phyloP scores from a whole-genome alignment of 2,329 filamentous ascomycete genomes.

The Hirsutella minnesotensis region DNA sequence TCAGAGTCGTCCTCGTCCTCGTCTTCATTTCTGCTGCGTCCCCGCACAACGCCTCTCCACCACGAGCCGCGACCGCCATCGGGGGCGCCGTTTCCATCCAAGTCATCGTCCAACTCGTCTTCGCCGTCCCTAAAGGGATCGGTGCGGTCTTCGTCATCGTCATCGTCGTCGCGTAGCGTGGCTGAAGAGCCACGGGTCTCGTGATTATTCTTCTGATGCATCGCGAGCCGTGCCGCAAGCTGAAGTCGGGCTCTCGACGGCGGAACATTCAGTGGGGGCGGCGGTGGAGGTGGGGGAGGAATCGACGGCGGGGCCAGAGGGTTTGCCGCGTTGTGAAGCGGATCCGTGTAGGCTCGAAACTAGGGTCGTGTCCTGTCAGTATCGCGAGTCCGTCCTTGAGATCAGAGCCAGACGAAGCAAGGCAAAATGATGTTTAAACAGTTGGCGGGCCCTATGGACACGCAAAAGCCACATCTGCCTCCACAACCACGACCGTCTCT shows the following conservation, averaged over 20 bases:
- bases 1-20: constrained; percentile 29
- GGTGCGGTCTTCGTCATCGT: constrained; percentile 22
- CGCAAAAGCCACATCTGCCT: not conserved
- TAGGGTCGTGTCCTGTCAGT: constrained; percentile 15
- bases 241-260: constrained; percentile 80
- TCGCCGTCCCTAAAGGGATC: constrained; percentile 43
- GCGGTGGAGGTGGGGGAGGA: constrained; percentile 53
- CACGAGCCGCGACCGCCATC: constrained; percentile 28
- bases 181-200: constrained; percentile 33
- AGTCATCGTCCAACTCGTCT: constrained; percentile 39
- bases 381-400: constrained; percentile 3
- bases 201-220: constrained; percentile 54
- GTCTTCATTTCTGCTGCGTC: constrained; percentile 26
- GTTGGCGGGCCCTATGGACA: not conserved
- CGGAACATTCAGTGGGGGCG: constrained; percentile 70
- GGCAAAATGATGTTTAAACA: constrained; percentile 5
- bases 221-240: constrained; percentile 75
- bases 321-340: constrained; percentile 32
- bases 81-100: constrained; percentile 32
- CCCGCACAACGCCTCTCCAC: constrained; percentile 32
- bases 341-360: constrained; percentile 49
- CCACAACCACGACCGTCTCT: not conserved
- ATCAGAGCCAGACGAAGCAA: constrained; percentile 2
- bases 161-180: constrained; percentile 26
- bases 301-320: constrained; percentile 46